A percentile compares a stretch with the other conserved stretches of the same genome.
These are phyloP conservation scores for Epichloe scottii DNA, from an alignment of 2,329 filamentous ascomycete species.

Conservation along the genomic window DNA sequence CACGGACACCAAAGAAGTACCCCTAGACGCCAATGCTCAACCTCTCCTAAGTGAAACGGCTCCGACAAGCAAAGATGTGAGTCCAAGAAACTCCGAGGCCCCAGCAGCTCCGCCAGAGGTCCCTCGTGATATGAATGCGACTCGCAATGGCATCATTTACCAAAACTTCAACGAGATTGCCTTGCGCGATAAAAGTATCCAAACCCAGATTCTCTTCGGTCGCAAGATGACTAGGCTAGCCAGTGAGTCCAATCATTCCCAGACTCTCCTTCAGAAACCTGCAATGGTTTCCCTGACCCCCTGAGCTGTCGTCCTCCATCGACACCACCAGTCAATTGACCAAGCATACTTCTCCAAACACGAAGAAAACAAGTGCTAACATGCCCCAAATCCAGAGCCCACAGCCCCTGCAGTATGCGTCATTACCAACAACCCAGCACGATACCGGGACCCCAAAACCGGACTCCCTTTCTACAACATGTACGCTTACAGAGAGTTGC, in stretches of 20 bases:
- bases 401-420: conserved; percentile 51
- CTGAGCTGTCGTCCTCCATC: neutral
- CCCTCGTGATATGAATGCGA: conserved; percentile 10
- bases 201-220: conserved; percentile 47
- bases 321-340: neutral
- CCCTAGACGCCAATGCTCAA: conserved; percentile 5
- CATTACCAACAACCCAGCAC: conserved; percentile 70
- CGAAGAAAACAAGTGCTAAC: neutral
- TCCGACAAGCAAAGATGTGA: conserved; percentile 8
- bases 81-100: conserved; percentile 8
- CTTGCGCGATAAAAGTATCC: conserved; percentile 42
- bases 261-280: too few species aligned
- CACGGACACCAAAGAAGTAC: neutral
- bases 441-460: conserved; percentile 75
- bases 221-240: conserved; percentile 44
- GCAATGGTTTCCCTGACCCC: too few species aligned
- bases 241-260: conserved; percentile 27
- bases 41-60: conserved; percentile 5
- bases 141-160: conserved; percentile 43
- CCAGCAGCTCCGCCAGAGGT: conserved; percentile 6
- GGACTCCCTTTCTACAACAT: conserved; percentile 70
- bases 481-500: conserved; percentile 71
- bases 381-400: conserved; percentile 27
- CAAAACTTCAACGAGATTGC: conserved; percentile 47
- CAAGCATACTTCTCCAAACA: neutral